Evolutionary conservation across 2,329 filamentous ascomycete species (phyloP), one percentile per base, ranked within the genome.

Genomic region (Penicillium digitatum): DNA sequence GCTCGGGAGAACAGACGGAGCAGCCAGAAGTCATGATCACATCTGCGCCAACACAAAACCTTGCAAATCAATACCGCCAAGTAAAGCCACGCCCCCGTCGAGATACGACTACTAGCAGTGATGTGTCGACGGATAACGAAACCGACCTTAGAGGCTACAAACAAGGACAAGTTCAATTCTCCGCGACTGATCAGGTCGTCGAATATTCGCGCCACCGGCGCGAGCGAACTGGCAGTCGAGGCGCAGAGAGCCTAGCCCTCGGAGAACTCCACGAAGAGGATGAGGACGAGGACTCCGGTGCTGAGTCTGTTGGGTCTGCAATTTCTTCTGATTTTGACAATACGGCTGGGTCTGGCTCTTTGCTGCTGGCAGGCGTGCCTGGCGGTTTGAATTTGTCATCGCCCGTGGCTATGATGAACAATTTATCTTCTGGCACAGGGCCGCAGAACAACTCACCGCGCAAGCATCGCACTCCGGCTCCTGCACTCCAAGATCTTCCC

Each of bases 111-210:
- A 86, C 84, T 4, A 87, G 84, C 66, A 86, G 83, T 62, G 84
- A 87, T 42, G 77, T 87, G 74, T 86, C 83, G 0, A 85, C 83
- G 0, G 84, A 87, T 57, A 86, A 85, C 61, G 84, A 87, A 58
- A 68, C 81, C 29, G 81, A 83, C 48, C 74, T 79, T 0, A 75
- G 77, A 8, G 72, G 76, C 0, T 82, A 82, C 68, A 80, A 77
- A 62, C 78, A 79, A 57, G 78, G 81, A 48, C 76, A 81, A 49
- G 76, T 82, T 38, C 77, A 79, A 42, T 76, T 76, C 54, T 72
- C 74, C n/a, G 61, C 58, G 3, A 63, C 69, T 52, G 66, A 72
- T 52, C 68, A 75, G 57, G 56, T 74, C 27, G 63, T 71, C n/a
- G 69, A 72, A 39, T 65, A 66, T 48, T 67, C 66, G 27, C 68